A percentile compares a stretch with the other conserved stretches of the same genome.
Evolutionary conservation across 345 rosid species (phyloP).

Genomic region (Ailanthus altissimus): DNA sequence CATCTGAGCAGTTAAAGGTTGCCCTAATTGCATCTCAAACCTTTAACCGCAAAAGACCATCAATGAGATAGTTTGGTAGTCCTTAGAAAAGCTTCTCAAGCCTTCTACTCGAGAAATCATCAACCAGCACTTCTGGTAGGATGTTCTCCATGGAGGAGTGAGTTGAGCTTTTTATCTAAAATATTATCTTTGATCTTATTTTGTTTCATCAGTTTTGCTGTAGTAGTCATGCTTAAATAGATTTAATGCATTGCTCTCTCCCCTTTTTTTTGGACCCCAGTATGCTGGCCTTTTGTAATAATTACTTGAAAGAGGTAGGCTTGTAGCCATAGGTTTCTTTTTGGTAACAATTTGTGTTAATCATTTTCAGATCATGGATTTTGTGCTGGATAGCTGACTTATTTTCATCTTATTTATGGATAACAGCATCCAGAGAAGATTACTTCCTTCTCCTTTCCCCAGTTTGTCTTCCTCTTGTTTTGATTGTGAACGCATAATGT

Average conservation of each 20-base stretch:
- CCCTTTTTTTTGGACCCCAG: background rate
- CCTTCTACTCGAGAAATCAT: background rate
- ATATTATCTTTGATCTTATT: background rate
- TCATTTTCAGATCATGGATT: background rate
- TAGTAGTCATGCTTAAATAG: background rate
- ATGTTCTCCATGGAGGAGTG: background rate
- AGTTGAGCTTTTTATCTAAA: background rate
- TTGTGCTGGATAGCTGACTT: background rate
- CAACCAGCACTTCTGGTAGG: background rate
- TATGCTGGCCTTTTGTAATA: background rate
- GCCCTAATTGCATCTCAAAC: slow-evolving; percentile 33
- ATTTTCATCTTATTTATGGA: background rate
- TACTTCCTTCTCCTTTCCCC: background rate
- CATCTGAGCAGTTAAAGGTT: slow-evolving; percentile 41
- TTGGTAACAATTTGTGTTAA: background rate
- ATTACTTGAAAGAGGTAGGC: slow-evolving; percentile 2
- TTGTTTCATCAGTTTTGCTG: background rate
- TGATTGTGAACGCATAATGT: background rate
- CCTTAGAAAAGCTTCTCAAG: background rate
- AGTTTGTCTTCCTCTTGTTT: background rate
- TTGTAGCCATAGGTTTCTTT: background rate
- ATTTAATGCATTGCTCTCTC: slow-evolving; percentile 6
- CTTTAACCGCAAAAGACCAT: slow-evolving; percentile 26
- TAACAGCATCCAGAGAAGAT: background rate
- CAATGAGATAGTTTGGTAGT: slow-evolving; percentile 9